Percentiles rank a stretch among this genome's conserved stretches.
phyloP scores from a whole-genome alignment of 2,329 filamentous ascomycete genomes.

The Fusarium cyanostomum region DNA sequence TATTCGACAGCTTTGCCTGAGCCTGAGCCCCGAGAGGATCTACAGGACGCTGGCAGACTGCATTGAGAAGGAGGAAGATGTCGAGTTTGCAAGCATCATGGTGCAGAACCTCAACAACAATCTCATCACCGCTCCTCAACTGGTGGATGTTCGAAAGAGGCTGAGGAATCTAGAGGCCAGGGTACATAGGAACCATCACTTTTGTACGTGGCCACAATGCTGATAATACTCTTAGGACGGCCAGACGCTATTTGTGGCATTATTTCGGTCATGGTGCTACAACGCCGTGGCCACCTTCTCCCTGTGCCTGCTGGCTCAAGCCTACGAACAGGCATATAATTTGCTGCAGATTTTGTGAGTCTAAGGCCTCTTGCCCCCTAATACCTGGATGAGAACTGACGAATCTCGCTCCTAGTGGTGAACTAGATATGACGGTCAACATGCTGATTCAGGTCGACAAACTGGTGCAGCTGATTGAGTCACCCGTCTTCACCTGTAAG shows the following conservation, averaged over 20 bases:
- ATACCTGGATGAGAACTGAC: neutral
- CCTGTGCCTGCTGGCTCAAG: conserved; percentile 91
- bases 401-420: conserved; percentile 69
- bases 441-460: conserved; percentile 99
- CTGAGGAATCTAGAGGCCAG: conserved; percentile 90
- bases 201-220: neutral
- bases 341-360: conserved; percentile 91
- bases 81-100: conserved; percentile 99
- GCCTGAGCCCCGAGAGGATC: conserved; percentile 91
- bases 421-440: conserved; percentile 98
- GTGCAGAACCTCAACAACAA: conserved; percentile 99
- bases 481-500: conserved; percentile 95
- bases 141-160: conserved; percentile 89
- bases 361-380: neutral
- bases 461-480: conserved; percentile 94
- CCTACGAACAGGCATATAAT: conserved; percentile 97
- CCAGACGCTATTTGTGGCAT: conserved; percentile 91
- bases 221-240: conserved; percentile 71
- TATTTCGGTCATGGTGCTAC: conserved; percentile 98
- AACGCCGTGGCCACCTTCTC: conserved; percentile 98
- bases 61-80: conserved; percentile 95
- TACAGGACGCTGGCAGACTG: conserved; percentile 96
- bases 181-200: conserved; percentile 52
- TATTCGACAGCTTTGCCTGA: conserved; percentile 92
- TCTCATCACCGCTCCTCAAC: conserved; percentile 93